phyloP scores from a whole-genome alignment of 768 basidiomycete genomes.

The Tricholoma furcatifolium region DNA sequence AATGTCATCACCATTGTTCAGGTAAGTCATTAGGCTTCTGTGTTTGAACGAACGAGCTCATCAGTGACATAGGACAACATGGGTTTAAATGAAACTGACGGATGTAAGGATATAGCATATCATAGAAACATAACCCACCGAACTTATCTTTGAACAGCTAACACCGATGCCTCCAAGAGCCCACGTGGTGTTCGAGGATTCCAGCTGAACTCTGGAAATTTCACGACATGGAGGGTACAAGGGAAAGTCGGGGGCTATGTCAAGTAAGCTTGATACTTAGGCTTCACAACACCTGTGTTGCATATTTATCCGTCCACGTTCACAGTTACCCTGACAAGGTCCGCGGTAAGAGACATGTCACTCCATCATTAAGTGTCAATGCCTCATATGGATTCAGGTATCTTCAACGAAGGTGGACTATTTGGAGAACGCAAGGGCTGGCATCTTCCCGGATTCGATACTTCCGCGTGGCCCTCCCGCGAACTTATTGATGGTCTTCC shows the following conservation, averaged over 20 bases:
- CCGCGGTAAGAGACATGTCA: slow-evolving; percentile 31
- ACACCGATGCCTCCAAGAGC: slow-evolving; percentile 59
- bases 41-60: not conserved
- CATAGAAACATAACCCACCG: not conserved
- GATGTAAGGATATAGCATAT: slow-evolving; percentile 32
- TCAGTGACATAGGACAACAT: slow-evolving; percentile 60
- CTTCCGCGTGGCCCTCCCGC: slow-evolving; percentile 55
- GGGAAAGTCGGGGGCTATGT: slow-evolving; percentile 75
- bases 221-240: slow-evolving; percentile 69
- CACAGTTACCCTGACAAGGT: slow-evolving; percentile 71
- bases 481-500: slow-evolving; percentile 62
- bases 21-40: slow-evolving; percentile 32
- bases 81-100: slow-evolving; percentile 66
- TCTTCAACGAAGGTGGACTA: slow-evolving; percentile 72
- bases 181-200: slow-evolving; percentile 82
- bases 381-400: slow-evolving; percentile 27
- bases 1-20: slow-evolving; percentile 81
- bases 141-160: slow-evolving; percentile 23
- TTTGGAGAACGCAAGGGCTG: slow-evolving; percentile 71
- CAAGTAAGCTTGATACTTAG: slow-evolving; percentile 36
- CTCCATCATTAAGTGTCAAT: not conserved
- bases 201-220: slow-evolving; percentile 59
- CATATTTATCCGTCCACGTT: not conserved
- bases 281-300: not conserved
- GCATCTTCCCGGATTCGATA: slow-evolving; percentile 74